Base-by-base conservation (phyloP, 108 stramenopile species). In the Ochromonas danica region DNA sequence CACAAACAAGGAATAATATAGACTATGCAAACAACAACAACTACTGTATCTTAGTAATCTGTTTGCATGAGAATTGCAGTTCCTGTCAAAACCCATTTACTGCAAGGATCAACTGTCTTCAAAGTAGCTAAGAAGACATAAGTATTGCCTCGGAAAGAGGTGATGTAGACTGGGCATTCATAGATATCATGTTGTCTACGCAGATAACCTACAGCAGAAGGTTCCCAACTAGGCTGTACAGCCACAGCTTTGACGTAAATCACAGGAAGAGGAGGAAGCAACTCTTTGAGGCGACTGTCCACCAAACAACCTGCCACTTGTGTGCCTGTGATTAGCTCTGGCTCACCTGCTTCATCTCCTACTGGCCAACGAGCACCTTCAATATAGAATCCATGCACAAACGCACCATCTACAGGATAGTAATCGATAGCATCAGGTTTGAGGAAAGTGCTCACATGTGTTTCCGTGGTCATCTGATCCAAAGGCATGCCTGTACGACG, bases 401-500 rank as follows among this genome's bases (percentile, higher is more conserved):
- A 93, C 0, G 87, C 86, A 1, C 92, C 92, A 63, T 90, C 87
- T 43, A 85, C 84, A 6, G 91, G 89, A 40, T 62, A 81, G 42
- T 80, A 81, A 40, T 80, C 79, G 1, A 90, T 78, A 42, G 84
- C 88, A 28, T 71, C 80, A 1, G 82, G 75, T 61, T 90, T 87
- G 80, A 80, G 78, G 67, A 87, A 81, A 25, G 78, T 88, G 1
- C 89, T 88, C 14, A 91, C 72, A 74, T 93, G 91, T 27, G 91
- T 92, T 71, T 91, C 91, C 17, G 89, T 87, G 1, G 89, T 90
- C 89, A 92, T 90, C 45, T 89, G 83, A 72, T 93, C 91, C 75
- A 92, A 79, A 41, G 92, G 85, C 28, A 83, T 40, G 0, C 85
- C 89, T 0, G 84, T 88, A n/a, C 78, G 70, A 0, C 92, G 84